Percentiles rank a stretch among this genome's conserved stretches.
Conservation (phyloP, 2,329 filamentous ascomycete genomes). For the Aspergillus sp. region DNA sequence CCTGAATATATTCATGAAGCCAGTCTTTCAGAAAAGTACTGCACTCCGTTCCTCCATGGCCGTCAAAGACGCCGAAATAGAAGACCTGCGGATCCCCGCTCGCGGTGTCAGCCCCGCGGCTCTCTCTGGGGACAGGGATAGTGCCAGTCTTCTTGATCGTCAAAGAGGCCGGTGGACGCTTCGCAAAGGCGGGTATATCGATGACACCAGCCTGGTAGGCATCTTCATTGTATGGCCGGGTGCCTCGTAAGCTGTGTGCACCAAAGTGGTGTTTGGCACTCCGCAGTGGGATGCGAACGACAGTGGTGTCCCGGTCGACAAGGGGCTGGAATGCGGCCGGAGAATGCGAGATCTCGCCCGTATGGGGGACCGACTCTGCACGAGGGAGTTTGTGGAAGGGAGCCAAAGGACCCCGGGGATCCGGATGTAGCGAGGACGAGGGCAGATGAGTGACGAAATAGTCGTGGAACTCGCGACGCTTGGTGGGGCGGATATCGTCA, state of each 20-base stretch:
- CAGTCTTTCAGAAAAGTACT: constrained; percentile 82
- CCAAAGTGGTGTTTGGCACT: constrained; percentile 97
- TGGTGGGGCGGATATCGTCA: constrained; percentile 15
- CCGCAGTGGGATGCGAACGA: constrained; percentile 89
- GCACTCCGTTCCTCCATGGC: constrained; percentile 88
- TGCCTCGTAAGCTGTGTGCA: constrained; percentile 74
- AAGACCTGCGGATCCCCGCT: constrained; percentile 94
- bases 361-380: constrained; percentile 79
- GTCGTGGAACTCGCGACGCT: constrained; percentile 73
- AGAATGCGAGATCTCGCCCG: constrained; percentile 50
- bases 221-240: constrained; percentile 88
- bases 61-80: constrained; percentile 96
- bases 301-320: constrained; percentile 77
- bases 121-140: constrained; percentile 42
- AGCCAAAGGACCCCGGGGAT: constrained; percentile 65
- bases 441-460: constrained; percentile 97
- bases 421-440: constrained; percentile 88
- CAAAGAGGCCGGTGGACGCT: constrained; percentile 69
- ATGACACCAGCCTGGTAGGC: constrained; percentile 92
- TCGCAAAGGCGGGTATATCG: constrained; percentile 89
- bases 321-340: constrained; percentile 63
- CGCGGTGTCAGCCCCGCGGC: constrained; percentile 70
- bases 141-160: constrained; percentile 41
- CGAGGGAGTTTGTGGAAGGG: constrained; percentile 85
- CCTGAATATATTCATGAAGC: constrained; percentile 86